phyloP scores from a whole-genome alignment of 2,329 filamentous ascomycete species.

The Fusarium solani-melongenae region DNA sequence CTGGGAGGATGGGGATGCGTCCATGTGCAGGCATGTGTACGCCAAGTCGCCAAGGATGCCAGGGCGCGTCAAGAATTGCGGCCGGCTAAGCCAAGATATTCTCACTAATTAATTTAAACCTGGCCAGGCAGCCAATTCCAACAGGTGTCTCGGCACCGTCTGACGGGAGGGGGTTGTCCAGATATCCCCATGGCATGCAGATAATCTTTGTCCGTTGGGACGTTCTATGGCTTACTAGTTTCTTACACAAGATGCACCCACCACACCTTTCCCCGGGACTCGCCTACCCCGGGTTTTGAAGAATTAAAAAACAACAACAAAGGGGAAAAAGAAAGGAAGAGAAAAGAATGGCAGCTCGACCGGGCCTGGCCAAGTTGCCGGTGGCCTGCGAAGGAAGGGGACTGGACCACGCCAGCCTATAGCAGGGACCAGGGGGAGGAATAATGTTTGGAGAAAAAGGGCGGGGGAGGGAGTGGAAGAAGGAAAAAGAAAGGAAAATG shows the following conservation, averaged over 20 bases:
- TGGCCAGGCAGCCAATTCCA: not conserved
- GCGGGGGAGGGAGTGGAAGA: not conserved
- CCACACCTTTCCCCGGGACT: not conserved
- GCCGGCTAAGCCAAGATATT: not conserved
- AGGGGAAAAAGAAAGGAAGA: not conserved
- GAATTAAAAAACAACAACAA: not conserved
- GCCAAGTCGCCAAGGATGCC: not conserved
- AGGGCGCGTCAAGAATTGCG: not conserved
- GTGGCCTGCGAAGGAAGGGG: not conserved
- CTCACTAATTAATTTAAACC: not conserved
- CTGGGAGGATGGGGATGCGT: not conserved
- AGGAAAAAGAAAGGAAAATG: not conserved
- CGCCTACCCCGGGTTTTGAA: conserved; percentile 8
- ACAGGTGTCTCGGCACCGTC: not conserved
- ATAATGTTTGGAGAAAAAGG: not conserved
- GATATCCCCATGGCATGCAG: not conserved
- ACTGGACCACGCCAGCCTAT: not conserved
- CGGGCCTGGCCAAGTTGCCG: conserved; percentile 21
- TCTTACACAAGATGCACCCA: not conserved
- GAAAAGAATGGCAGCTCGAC: not conserved
- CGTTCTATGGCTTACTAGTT: not conserved
- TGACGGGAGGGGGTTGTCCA: not conserved
- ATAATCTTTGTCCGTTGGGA: not conserved
- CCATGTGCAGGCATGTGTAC: not conserved
- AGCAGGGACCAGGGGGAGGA: not conserved